A percentile compares a stretch with the other conserved stretches of the same genome.
Evolutionary conservation across 2,329 filamentous ascomycete genomes (phyloP).

Genomic region (Penicillium thymicola): DNA sequence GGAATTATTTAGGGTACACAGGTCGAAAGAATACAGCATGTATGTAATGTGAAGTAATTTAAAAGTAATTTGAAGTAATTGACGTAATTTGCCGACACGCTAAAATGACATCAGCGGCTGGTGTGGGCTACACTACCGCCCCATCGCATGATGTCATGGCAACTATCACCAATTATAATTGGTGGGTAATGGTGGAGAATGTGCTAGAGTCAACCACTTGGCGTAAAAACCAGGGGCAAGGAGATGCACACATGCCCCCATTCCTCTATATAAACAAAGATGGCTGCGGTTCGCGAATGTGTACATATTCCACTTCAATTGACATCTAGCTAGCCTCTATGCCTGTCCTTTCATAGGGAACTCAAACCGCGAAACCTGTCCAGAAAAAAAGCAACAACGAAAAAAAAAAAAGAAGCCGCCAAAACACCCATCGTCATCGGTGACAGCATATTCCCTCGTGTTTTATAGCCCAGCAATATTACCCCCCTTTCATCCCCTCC

Average conservation of each 20-base stretch:
- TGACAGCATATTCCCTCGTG: constrained; percentile 21
- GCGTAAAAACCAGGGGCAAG: constrained; percentile 7
- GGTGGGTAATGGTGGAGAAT: constrained; percentile 5
- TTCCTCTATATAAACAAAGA: constrained; percentile 19
- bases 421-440: constrained; percentile 22
- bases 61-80: not conserved
- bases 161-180: constrained; percentile 1
- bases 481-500: not conserved
- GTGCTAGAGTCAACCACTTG: constrained; percentile 11
- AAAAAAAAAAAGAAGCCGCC: not conserved
- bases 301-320: not conserved
- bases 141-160: constrained; percentile 20
- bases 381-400: not conserved
- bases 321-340: not conserved
- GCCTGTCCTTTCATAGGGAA: not conserved
- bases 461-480: constrained; percentile 1
- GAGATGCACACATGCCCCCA: constrained; percentile 4
- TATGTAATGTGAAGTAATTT: not conserved
- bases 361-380: not conserved
- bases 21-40: too few relatives aligned
- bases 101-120: constrained; percentile 25
- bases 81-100: not conserved
- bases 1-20: not conserved
- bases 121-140: not conserved
- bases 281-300: constrained; percentile 1